Conservation (phyloP, 805 yeast species). For the Sugiyamaella lignohabitans region DNA sequence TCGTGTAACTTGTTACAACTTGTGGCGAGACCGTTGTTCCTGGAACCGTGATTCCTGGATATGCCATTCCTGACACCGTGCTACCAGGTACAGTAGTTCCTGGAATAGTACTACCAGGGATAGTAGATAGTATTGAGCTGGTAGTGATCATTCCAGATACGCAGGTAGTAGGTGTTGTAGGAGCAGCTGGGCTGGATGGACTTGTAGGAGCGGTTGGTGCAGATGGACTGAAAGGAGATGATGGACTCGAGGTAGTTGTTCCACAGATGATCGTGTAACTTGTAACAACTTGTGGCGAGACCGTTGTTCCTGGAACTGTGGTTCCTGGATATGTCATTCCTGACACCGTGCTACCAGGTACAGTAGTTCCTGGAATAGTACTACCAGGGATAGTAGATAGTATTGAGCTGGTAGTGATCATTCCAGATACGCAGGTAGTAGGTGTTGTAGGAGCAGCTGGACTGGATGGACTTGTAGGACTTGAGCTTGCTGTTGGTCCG, state of each 20-base stretch:
- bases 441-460: not conserved
- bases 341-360: conserved; percentile 16
- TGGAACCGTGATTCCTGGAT: conserved; percentile 1
- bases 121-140: conserved; percentile 1
- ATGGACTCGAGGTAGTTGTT: conserved; percentile 7
- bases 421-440: not conserved
- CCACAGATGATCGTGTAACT: conserved; percentile 3
- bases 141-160: not conserved
- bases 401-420: not conserved
- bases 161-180: not conserved
- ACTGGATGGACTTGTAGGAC: not conserved
- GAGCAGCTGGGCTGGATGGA: too few species aligned
- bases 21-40: not conserved
- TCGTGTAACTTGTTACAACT: too few species aligned
- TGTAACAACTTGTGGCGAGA: conserved; percentile 5
- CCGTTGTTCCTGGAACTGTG: conserved; percentile 12
- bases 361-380: conserved; percentile 17
- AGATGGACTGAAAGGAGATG: not conserved
- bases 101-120: conserved; percentile 12
- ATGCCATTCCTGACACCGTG: conserved; percentile 5
- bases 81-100: conserved; percentile 11
- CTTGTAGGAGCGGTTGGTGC: too few species aligned
- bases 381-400: conserved; percentile 17
- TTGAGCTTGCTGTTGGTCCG: conserved; percentile 2
- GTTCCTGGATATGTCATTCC: conserved; percentile 8